Evolutionary conservation across 2,329 filamentous ascomycete genomes (phyloP), one percentile per base, ranked within the genome.

Genomic region (Alternaria panax): DNA sequence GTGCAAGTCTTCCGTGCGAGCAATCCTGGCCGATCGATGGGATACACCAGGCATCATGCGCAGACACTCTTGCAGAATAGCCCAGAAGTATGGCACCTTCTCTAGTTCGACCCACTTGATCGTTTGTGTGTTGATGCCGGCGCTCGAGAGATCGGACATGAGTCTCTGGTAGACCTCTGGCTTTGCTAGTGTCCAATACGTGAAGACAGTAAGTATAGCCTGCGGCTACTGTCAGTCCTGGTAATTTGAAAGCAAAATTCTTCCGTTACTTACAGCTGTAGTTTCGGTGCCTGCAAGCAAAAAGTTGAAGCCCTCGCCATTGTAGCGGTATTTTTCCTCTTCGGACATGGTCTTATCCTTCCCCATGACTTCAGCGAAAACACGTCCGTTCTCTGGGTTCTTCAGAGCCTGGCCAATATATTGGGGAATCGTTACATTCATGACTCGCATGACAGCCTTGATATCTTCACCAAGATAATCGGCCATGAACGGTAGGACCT

Each of bases 181-280:
- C 27, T 71, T 75, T 41, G 68, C 71, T 14, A 75, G 74, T 2
- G 81, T 62, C 69, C 74, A 70, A 62, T 74, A 78, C 6, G 73
- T 65, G 51, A 72, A 70, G 16, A 72, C 67, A 5, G 75, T 67
- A 11, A 78, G 69, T n/a, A 71, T 71, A 47, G 52, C 73, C 70
- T 62, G 60, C 36, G 12, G 40, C 61, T 62, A 65, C 60, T 16
- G 64, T 66, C 20, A 75, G 65, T 16, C 63, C 34, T 12, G 11
- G 20, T 12, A 22, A 4, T 42, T 45, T 11, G 18, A 24, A 2
- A 6, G 16, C 11, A 0, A 27, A 22, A 20, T 40, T n/a, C 4
- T 9, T 25, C 2, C 1, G 16, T 51, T 24, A 62, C 64, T 63
- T 61, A 71, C 69, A 34, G 67, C 69, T 61, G 69, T 71, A 5